Conservation (phyloP, 495 filamentous ascomycete species). For the Penicillium riverlandense region DNA sequence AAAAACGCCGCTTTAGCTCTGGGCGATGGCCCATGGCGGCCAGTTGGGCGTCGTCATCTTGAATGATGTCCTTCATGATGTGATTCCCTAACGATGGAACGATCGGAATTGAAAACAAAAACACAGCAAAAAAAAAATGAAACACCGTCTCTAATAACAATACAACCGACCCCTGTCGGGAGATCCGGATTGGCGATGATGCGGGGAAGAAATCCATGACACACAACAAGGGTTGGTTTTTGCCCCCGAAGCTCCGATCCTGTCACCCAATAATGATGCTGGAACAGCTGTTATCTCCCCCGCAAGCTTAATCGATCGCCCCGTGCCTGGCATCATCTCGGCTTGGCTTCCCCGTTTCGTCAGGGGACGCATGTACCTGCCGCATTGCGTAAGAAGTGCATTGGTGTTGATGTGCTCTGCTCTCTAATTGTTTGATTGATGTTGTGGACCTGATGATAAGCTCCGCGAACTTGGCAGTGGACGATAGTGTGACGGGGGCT, state of each 20-base stretch:
- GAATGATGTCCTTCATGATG: slow-evolving; percentile 12
- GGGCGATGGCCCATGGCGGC: slow-evolving; percentile 53
- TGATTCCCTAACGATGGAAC: too few species aligned
- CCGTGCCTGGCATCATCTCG: background rate
- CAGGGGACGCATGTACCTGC: slow-evolving; percentile 16
- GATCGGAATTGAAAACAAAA: background rate
- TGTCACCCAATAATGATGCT: background rate
- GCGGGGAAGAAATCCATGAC: too few species aligned
- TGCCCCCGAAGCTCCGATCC: background rate
- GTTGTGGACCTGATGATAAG: too few species aligned
- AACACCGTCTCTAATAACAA: background rate
- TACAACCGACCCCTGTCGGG: background rate
- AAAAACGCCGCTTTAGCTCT: slow-evolving; percentile 50
- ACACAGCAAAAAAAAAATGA: background rate
- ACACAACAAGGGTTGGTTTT: too few species aligned
- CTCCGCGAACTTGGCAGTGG: too few species aligned
- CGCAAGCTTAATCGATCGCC: slow-evolving; percentile 4
- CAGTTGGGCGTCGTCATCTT: slow-evolving; percentile 40
- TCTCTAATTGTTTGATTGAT: too few species aligned
- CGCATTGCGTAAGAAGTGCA: slow-evolving; percentile 1
- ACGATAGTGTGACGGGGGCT: too few species aligned
- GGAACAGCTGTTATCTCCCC: background rate
- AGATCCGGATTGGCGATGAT: too few species aligned
- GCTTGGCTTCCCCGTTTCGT: slow-evolving; percentile 11
- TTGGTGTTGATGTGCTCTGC: background rate